Base-by-base conservation (phyloP, 2,329 filamentous ascomycete species). In the Rutstroemia sp. region DNA sequence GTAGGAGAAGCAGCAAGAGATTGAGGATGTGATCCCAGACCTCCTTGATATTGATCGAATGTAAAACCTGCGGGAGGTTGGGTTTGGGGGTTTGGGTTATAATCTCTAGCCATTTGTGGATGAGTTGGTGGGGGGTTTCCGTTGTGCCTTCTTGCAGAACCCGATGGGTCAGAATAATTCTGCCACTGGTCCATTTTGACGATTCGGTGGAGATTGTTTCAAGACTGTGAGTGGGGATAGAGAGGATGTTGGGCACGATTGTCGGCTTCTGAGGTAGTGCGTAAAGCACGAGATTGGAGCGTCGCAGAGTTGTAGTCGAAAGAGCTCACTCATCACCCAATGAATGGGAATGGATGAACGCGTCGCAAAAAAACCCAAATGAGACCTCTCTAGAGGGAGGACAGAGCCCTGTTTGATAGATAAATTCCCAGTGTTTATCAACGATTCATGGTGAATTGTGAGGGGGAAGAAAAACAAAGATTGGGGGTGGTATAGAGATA, bases 21-120 rank as follows among this genome's bases (percentile, higher is more conserved):
- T 72, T 75, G 75, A 59, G 75, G 71, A 66, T 72, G 74, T 39
- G 54, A 70, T 63, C 63, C 58, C 56, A 75, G 66, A 54, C 70
- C 71, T 55, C 74, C 73, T 69, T 85, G 82, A 70, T 86, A 87
- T 67, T 83, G 78, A 64, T 88, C 83, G 71, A 88, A 87, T 64
- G 83, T 83, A 73, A 82, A 87, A 68, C 77, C 78, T 62, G 78
- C 75, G 49, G 81, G 78, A 58, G 80, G 75, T 68, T 82, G 75
- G 60, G 75, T 68, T 70, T 67, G 64, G 48, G 61, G 44, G 52
- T 61, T 67, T 38, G 59, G 57, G 54, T 66, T 68, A 69, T 79
- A 79, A 65, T 80, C 75, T 67, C 74, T 71, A 61, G 72, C 63
- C 62, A 77, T 72, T 64, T 76, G 74, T 62, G 78, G 73, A 69